Conservation (phyloP, 305 asterid species). For the Rubia peregrina region DNA sequence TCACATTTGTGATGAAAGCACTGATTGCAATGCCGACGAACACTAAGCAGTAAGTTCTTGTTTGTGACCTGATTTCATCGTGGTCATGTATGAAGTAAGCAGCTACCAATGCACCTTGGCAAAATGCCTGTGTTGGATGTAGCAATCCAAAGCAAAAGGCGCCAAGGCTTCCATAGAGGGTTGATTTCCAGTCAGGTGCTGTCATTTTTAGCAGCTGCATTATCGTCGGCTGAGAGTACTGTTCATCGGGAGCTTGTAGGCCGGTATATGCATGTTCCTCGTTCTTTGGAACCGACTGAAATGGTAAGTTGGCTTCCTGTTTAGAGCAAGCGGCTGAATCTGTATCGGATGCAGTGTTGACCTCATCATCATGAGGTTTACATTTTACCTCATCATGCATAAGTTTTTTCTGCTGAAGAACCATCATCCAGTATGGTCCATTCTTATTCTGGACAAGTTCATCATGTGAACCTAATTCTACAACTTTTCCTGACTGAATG, state of each 20-base stretch:
- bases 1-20: conserved; percentile 35
- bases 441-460: conserved; percentile 37
- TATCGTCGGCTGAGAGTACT: conserved; percentile 6
- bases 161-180: conserved; percentile 18
- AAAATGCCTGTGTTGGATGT: conserved; percentile 35
- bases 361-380: background rate
- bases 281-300: background rate
- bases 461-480: conserved; percentile 44
- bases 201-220: conserved; percentile 13
- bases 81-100: conserved; percentile 28
- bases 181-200: conserved; percentile 15
- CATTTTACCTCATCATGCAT: conserved; percentile 9
- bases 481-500: conserved; percentile 46
- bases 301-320: background rate
- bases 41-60: conserved; percentile 32
- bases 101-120: conserved; percentile 39
- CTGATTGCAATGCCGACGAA: conserved; percentile 27
- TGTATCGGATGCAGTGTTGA: background rate
- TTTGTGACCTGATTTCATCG: conserved; percentile 29
- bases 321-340: background rate
- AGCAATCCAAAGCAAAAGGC: conserved; percentile 20
- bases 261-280: background rate
- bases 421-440: conserved; percentile 38
- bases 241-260: background rate
- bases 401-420: conserved; percentile 25